A percentile compares a stretch with the other conserved stretches of the same genome.
phyloP scores from a whole-genome alignment of 805 yeast species.

The Ascoidea asiatica region DNA sequence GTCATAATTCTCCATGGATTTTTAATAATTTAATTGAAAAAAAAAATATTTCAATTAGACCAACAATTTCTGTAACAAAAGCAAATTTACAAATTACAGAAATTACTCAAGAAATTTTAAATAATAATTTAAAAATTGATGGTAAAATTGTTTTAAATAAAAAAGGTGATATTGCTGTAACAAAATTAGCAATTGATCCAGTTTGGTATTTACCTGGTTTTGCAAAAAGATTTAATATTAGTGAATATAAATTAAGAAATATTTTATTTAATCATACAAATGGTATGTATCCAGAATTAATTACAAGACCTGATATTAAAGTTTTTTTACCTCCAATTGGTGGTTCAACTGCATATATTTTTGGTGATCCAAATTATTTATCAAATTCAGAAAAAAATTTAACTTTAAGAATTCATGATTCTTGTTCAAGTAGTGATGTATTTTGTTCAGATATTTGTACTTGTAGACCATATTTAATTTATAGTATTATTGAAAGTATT shows the following conservation, averaged over 20 bases:
- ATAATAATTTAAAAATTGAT: slow-evolving; percentile 41
- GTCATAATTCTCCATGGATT: slow-evolving; percentile 52
- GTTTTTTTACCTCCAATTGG: slow-evolving; percentile 60
- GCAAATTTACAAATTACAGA: slow-evolving; percentile 51
- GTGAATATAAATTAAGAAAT: slow-evolving; percentile 41
- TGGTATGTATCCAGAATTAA: slow-evolving; percentile 57
- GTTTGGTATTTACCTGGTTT: slow-evolving; percentile 63
- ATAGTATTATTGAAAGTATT: slow-evolving; percentile 55
- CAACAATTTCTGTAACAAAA: slow-evolving; percentile 54
- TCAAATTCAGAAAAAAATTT: slow-evolving; percentile 36
- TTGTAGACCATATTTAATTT: slow-evolving; percentile 53
- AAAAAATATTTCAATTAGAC: slow-evolving; percentile 43
- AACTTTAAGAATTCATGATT: slow-evolving; percentile 54
- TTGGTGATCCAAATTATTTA: slow-evolving; percentile 44
- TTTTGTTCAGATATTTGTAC: slow-evolving; percentile 60
- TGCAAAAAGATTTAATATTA: slow-evolving; percentile 45
- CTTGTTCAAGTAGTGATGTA: slow-evolving; percentile 60
- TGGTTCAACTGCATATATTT: slow-evolving; percentile 51
- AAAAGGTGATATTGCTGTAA: slow-evolving; percentile 46
- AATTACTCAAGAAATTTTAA: slow-evolving; percentile 38
- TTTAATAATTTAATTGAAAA: slow-evolving; percentile 28
- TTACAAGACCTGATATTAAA: slow-evolving; percentile 55
- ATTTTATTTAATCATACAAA: slow-evolving; percentile 57
- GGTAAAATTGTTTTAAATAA: slow-evolving; percentile 46
- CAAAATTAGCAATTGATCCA: slow-evolving; percentile 57